phyloP scores from a whole-genome alignment of 176 grass and related monocot species.

The Bonia amplexicaulis region DNA sequence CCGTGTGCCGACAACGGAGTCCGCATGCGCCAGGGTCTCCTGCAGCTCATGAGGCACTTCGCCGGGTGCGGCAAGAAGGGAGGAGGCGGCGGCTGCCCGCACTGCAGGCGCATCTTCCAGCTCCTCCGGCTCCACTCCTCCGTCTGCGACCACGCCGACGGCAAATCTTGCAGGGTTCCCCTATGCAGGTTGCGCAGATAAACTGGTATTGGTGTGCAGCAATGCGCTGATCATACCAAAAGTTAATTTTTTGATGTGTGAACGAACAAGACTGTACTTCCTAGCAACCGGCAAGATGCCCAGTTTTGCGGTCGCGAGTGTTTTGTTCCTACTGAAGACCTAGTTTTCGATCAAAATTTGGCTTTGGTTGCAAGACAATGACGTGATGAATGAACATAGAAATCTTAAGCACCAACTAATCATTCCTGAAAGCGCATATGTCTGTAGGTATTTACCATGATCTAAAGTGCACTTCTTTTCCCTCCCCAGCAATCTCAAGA shows the following conservation, averaged over 20 bases:
- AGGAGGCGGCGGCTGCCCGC: conserved; percentile 32
- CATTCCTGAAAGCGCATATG: neutral
- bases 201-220: no score
- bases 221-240: neutral
- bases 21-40: conserved; percentile 34
- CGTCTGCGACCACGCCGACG: conserved; percentile 32
- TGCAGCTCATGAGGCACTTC: conserved; percentile 50
- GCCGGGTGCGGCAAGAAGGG: conserved; percentile 38
- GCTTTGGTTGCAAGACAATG: neutral
- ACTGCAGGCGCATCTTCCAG: conserved; percentile 48
- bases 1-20: neutral
- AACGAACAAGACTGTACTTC: neutral
- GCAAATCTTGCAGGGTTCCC: conserved; percentile 44
- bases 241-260: neutral
- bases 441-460: neutral
- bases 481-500: conserved; percentile 57
- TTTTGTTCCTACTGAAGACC: neutral
- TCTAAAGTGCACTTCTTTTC: neutral
- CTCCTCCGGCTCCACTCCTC: conserved; percentile 75
- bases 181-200: conserved; percentile 45
- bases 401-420: neutral
- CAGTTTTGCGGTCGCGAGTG: neutral
- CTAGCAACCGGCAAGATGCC: neutral
- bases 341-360: neutral
- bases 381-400: neutral